phyloP scores from a whole-genome alignment of 2,329 filamentous ascomycete genomes.

The Aureobasidium lini region DNA sequence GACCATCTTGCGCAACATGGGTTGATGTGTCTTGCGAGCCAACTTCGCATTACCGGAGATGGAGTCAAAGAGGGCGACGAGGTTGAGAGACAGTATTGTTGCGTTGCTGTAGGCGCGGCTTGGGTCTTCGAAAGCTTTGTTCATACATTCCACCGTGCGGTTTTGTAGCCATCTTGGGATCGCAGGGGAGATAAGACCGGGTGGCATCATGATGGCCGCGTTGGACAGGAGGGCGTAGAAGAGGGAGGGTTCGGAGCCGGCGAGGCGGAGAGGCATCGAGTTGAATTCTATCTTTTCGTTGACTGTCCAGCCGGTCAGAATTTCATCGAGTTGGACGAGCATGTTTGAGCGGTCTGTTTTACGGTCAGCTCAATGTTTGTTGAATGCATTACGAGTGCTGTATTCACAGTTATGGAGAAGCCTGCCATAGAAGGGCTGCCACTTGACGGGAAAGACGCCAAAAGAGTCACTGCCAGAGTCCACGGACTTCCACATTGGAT shows the following conservation, averaged over 20 bases:
- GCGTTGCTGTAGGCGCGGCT: constrained; percentile 3
- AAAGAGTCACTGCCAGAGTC: constrained; percentile 6
- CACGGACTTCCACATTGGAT: not conserved
- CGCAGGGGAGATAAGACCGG: not conserved
- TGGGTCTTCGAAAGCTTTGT: not conserved
- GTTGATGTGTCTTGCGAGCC: not conserved
- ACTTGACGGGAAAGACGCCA: constrained; percentile 3
- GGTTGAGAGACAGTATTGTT: not conserved
- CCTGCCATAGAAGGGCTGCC: constrained; percentile 7
- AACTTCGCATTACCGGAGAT: not conserved
- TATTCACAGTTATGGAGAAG: constrained; percentile 5
- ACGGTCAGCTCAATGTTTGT: not conserved
- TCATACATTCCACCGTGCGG: not conserved
- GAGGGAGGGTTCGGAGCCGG: constrained; percentile 1
- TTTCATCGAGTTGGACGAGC: constrained; percentile 5
- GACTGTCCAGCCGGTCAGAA: not conserved
- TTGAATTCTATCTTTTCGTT: constrained; percentile 1
- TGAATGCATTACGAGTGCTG: not conserved
- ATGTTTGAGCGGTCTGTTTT: constrained; percentile 4
- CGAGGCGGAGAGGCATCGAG: not conserved
- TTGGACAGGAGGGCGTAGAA: constrained; percentile 6
- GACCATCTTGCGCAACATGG: not conserved
- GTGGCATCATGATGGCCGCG: constrained; percentile 4
- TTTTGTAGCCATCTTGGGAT: not conserved
- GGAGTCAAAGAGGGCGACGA: constrained; percentile 6